Conservation (phyloP, 768 basidiomycete genomes). For the Amanita exitialis region DNA sequence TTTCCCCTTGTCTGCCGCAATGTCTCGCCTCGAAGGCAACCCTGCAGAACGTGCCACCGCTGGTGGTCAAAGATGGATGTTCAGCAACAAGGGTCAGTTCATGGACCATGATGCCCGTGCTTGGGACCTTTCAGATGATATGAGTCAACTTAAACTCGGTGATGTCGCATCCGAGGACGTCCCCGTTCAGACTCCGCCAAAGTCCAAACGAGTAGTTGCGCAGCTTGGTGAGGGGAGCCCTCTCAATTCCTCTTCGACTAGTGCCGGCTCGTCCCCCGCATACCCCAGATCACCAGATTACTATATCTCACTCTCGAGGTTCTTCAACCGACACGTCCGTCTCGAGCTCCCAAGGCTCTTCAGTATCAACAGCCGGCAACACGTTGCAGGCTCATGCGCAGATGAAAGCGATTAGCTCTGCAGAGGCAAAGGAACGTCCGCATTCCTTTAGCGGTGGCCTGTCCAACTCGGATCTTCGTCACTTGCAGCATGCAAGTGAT, state of each 20-base stretch:
- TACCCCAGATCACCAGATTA: conserved; percentile 54
- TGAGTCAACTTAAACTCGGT: conserved; percentile 61
- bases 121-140: conserved; percentile 69
- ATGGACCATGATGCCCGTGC: conserved; percentile 46
- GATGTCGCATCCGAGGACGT: conserved; percentile 38
- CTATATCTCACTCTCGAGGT: conserved; percentile 7
- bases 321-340: conserved; percentile 19
- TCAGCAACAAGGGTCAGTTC: conserved; percentile 54
- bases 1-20: conserved; percentile 22
- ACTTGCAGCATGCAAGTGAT: conserved; percentile 62
- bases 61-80: conserved; percentile 48
- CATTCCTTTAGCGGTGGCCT: conserved; percentile 77
- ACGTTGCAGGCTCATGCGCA: conserved; percentile 45
- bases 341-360: conserved; percentile 78
- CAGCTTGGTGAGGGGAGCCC: conserved; percentile 61
- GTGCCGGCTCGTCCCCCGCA: conserved; percentile 68
- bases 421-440: conserved; percentile 65
- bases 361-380: conserved; percentile 46
- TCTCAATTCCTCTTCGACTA: conserved; percentile 63
- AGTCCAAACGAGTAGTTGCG: conserved; percentile 48
- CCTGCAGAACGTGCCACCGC: conserved; percentile 28
- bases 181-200: conserved; percentile 58
- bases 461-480: conserved; percentile 63
- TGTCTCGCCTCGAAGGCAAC: conserved; percentile 30
- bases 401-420: conserved; percentile 38